Evolutionary conservation across 768 basidiomycete genomes (phyloP), one percentile per base, ranked within the genome.

Genomic region (Lyophyllum shimeji): DNA sequence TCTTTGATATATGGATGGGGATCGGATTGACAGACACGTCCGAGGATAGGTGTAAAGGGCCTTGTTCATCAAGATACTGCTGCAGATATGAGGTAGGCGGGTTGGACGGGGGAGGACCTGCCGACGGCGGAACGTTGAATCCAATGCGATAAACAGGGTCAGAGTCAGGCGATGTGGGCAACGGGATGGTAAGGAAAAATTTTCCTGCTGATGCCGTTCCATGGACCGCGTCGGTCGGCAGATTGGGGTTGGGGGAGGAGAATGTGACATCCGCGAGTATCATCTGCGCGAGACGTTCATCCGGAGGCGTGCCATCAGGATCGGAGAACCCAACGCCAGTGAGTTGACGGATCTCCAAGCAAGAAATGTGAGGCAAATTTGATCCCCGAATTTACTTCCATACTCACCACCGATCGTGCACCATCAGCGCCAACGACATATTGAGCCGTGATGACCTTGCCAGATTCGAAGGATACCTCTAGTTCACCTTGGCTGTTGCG

Each of bases 391-490:
- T 40, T 18, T 7, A 7, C n/a, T 47, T 8, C 6, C 12, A 33
- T 6, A 47, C 58, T 62, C 60, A 82, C 82, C 31, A 63, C 60
- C 0, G 81, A 83, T 54, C 64, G 72, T 2, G 79, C 67, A 3
- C 82, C 82, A 60, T 84, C 82, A 5, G 82, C 80, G 21, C 78
- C 82, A 29, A 83, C 60, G 4, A 82, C 74, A 62, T 80, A 82
- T 31, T 71, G 73, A 13, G 81, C 65, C 2, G 65, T 71, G 34
- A 83, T 71, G 12, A 67, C 62, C 33, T 71, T 71, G 3, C 82
- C 81, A 44, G 74, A 71, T 27, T 82, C 78, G 58, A 84, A 81
- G 0, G 64, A 60, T n/a, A 79, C 79, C 13, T 78, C 71, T 12
- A 75, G 23, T 11, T 63, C 64, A 29, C 74, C 66, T n/a, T 60